Percentiles rank a stretch among this genome's conserved stretches.
These are phyloP conservation scores for Chloris gayana DNA, from an alignment of 176 grass and related monocot genomes.

Conservation along the genomic window DNA sequence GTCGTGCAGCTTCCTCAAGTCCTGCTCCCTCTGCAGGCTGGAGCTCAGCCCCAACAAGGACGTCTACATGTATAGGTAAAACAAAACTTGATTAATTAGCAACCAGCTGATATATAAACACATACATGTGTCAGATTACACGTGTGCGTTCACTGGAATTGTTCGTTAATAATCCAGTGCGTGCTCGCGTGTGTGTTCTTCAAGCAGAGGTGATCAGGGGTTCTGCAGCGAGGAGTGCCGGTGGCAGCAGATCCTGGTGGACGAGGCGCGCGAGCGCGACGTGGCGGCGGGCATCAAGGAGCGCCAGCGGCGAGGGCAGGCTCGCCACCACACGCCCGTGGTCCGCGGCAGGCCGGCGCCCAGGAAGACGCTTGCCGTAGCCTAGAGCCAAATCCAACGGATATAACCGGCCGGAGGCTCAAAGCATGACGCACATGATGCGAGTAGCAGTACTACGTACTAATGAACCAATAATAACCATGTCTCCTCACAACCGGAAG, in stretches of 20 bases:
- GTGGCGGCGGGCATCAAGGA: conserved; percentile 1
- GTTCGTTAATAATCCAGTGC: not conserved
- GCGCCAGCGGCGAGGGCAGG: conserved; percentile 18
- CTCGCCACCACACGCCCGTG: conserved; percentile 29
- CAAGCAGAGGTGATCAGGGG: conserved; percentile 64
- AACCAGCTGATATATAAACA: not conserved
- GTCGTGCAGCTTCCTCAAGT: conserved; percentile 58
- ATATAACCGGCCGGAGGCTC: not conserved
- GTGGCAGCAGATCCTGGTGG: conserved; percentile 51
- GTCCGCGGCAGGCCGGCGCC: conserved; percentile 22
- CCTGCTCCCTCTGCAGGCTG: conserved; percentile 52
- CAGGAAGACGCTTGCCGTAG: conserved; percentile 44
- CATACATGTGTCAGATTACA: not conserved
- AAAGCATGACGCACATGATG: not conserved
- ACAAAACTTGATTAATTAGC: no score
- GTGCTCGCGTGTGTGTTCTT: not conserved
- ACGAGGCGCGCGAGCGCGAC: conserved; percentile 47
- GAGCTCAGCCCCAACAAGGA: conserved; percentile 57
- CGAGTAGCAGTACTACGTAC: not conserved
- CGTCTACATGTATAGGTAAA: conserved; percentile 74
- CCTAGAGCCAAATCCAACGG: not conserved
- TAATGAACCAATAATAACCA: not conserved
- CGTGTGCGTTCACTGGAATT: not conserved
- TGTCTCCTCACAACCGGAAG: not conserved
- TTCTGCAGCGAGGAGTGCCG: conserved; percentile 71